Evolutionary conservation across 73 alveolate species (phyloP), one percentile per base, ranked within the genome.

Genomic region (Breviolum minutum): DNA sequence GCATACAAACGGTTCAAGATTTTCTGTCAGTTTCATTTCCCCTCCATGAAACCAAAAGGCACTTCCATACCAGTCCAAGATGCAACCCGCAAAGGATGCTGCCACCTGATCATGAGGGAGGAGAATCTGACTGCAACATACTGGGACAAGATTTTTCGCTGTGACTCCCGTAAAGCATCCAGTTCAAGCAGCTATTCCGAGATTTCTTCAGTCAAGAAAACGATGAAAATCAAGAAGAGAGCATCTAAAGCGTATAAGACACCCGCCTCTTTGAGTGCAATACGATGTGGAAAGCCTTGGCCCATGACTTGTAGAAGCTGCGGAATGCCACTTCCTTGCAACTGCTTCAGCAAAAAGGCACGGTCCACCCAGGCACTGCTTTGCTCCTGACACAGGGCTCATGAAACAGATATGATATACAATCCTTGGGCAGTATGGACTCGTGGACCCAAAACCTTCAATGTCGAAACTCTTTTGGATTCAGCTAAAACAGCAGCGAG

Each of bases 281-380:
- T 64, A 13, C 94, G 94, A 27, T 86, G 94, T 6, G 94, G 94
- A 63, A 86, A 86, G 29, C 94, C 94, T 26, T 63, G 29, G 62
- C 79, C 63, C 94, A 86, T 63, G 61, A 86, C 80, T 22, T 86
- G 94, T 63, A 86, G 70, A 27, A 86, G 80, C 63, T 86, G 80
- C 76, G 27, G 81, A 19, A 86, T 80, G 8, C 94, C 94, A 27
- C 60, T 24, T 9, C 80, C 80, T 61, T 79, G 77, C 80, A 86
- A 63, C 94, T 86, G 94, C 94, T 63, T 62, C 94, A 63, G 64
- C 79, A 86, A 63, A 63, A 86, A 86, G 64, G 64, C 27, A 16
- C 94, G 94, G 71, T 86, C 94, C 29, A 86, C 63, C 63, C 62
- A 86, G 63, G 32, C 94, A 63, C 80, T 27, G 79, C 80, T 86